These are phyloP conservation scores for Hibiscus trionum DNA, from an alignment of 345 rosid species.

Conservation along the genomic window DNA sequence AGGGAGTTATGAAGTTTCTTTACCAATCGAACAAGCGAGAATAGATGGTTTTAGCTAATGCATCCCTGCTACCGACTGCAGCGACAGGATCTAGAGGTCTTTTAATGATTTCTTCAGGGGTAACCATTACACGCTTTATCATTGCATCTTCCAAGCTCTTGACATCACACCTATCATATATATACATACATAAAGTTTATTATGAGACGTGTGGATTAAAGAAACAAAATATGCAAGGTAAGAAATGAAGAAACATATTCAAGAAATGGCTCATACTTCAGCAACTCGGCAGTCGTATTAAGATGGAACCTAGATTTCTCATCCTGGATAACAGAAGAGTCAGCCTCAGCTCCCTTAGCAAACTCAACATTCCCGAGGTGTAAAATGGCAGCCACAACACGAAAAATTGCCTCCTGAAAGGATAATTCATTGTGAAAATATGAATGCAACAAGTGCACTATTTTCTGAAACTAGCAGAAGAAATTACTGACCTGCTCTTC, in stretches of 20 bases:
- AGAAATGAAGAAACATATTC: conserved; percentile 1
- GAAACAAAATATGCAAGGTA: conserved; percentile 10
- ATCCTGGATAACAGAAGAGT: conserved; percentile 95
- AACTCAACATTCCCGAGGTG: conserved; percentile 95
- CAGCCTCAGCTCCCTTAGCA: conserved; percentile 80
- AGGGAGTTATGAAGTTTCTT: conserved; percentile 12
- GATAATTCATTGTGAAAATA: conserved; percentile 18
- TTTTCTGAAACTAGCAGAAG: conserved; percentile 11
- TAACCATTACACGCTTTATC: conserved; percentile 98
- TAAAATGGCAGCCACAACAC: conserved; percentile 93
- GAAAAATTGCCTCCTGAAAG: conserved; percentile 83
- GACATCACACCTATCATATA: conserved; percentile 63
- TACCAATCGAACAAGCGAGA: conserved; percentile 99
- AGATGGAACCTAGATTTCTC: conserved; percentile 87
- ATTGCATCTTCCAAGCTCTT: conserved; percentile 91
- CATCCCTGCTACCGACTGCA: conserved; percentile 92
- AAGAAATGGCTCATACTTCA: conserved; percentile 41
- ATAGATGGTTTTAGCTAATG: conserved; percentile 88
- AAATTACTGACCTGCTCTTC: conserved; percentile 79
- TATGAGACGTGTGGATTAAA: conserved; percentile 13
- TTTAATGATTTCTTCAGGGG: conserved; percentile 97
- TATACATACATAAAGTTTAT: conserved; percentile 13
- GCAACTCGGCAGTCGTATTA: conserved; percentile 73
- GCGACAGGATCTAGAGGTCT: conserved; percentile 89
- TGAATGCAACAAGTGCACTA: conserved; percentile 11